A percentile compares a stretch with the other conserved stretches of the same genome.
phyloP scores from a whole-genome alignment of 192 early-diverging fungal species.

The Backusella sp. region DNA sequence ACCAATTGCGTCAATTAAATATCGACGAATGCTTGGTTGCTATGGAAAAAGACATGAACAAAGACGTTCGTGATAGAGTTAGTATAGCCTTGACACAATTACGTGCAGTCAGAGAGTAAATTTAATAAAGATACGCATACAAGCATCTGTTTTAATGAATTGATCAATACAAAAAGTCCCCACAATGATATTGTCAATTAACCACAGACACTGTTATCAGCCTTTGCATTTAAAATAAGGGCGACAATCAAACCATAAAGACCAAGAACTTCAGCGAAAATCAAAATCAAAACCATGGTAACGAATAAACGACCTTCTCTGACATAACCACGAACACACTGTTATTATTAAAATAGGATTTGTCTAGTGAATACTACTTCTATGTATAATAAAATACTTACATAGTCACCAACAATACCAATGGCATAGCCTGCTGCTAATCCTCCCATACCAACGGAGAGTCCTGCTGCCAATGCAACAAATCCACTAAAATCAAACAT shows the following conservation, averaged over 20 bases:
- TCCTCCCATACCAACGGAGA: constrained; percentile 80
- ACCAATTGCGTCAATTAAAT: constrained; percentile 50
- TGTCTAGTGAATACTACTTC: too few relatives aligned
- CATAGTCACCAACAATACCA: constrained; percentile 87
- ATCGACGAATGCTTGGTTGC: constrained; percentile 54
- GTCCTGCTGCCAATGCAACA: constrained; percentile 77
- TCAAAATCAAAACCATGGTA: constrained; percentile 82
- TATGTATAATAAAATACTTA: too few relatives aligned
- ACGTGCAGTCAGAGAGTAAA: neutral
- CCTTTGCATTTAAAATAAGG: constrained; percentile 85
- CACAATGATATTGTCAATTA: neutral
- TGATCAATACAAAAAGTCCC: neutral
- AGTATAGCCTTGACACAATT: constrained; percentile 66
- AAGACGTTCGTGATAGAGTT: constrained; percentile 72
- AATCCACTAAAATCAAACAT: constrained; percentile 49
- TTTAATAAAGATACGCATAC: constrained; percentile 1
- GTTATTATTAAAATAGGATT: neutral
- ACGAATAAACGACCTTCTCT: constrained; percentile 83
- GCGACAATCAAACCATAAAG: constrained; percentile 86
- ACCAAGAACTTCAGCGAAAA: constrained; percentile 88
- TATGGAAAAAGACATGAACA: constrained; percentile 55
- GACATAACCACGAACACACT: constrained; percentile 74
- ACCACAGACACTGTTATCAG: constrained; percentile 9
- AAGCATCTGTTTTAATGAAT: neutral
- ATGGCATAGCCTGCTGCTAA: constrained; percentile 91